These are phyloP conservation scores for Malassezia japonica DNA, from an alignment of 1,284 basidiomycete genomes.

Conservation along the genomic window DNA sequence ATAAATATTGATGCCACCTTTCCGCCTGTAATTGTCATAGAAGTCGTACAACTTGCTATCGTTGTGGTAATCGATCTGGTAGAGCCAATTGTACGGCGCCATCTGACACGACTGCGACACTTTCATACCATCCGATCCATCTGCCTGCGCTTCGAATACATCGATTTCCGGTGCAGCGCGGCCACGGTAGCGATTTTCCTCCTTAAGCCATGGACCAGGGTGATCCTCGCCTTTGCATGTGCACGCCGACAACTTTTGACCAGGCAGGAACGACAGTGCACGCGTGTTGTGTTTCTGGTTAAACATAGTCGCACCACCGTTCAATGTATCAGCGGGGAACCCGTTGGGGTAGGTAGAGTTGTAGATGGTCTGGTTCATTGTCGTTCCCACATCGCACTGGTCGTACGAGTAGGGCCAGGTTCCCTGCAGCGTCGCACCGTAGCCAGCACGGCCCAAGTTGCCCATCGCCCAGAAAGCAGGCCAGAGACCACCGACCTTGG, in stretches of 20 bases:
- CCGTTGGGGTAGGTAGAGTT: neutral
- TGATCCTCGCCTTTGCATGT: slow-evolving; percentile 71
- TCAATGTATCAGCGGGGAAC: neutral
- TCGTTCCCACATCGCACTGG: slow-evolving; percentile 68
- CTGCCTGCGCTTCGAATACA: slow-evolving; percentile 57
- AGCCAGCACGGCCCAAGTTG: slow-evolving; percentile 53
- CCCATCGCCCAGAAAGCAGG: slow-evolving; percentile 75
- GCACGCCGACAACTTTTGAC: slow-evolving; percentile 61
- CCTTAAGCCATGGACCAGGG: slow-evolving; percentile 60
- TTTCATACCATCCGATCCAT: slow-evolving; percentile 46
- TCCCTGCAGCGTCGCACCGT: slow-evolving; percentile 54
- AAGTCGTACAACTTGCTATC: slow-evolving; percentile 22
- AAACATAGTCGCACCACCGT: slow-evolving; percentile 12
- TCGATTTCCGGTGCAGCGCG: slow-evolving; percentile 61
- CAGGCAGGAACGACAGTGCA: slow-evolving; percentile 56
- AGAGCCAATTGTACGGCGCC: slow-evolving; percentile 57
- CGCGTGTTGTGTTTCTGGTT: slow-evolving; percentile 29
- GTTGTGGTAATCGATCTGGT: slow-evolving; percentile 24
- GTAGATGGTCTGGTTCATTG: slow-evolving; percentile 53
- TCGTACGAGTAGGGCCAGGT: slow-evolving; percentile 62
- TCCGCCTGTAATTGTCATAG: slow-evolving; percentile 20
- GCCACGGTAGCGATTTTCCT: slow-evolving; percentile 59
- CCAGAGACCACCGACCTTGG: slow-evolving; percentile 58
- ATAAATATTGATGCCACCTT: slow-evolving; percentile 22
- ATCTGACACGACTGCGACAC: slow-evolving; percentile 70